phyloP scores from a whole-genome alignment of 2,329 filamentous ascomycete species.

The Bipolaris oryzae region DNA sequence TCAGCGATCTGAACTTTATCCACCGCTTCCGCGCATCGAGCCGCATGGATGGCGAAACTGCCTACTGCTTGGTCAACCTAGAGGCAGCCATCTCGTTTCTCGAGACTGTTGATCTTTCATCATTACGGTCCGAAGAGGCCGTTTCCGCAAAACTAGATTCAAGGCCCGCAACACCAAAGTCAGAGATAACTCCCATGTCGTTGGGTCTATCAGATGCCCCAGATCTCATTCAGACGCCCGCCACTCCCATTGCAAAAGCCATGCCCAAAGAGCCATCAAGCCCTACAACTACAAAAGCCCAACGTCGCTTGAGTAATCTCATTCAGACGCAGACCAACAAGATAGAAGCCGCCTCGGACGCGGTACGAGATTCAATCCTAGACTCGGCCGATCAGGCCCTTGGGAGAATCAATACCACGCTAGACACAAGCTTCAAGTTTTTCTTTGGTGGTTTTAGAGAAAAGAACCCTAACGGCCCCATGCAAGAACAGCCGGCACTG shows the following conservation, averaged over 20 bases:
- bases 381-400: constrained; percentile 89
- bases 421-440: constrained; percentile 93
- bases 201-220: constrained; percentile 47
- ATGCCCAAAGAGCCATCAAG: constrained; percentile 35
- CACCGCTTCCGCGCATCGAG: constrained; percentile 85
- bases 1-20: constrained; percentile 95
- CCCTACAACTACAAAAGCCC: constrained; percentile 60
- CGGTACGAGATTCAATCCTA: constrained; percentile 68
- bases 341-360: constrained; percentile 81
- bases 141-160: constrained; percentile 58
- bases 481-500: constrained; percentile 57
- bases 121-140: constrained; percentile 80
- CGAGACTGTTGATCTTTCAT: constrained; percentile 92
- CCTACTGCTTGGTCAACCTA: constrained; percentile 94
- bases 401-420: constrained; percentile 87
- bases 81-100: constrained; percentile 94
- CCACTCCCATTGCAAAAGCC: constrained; percentile 39
- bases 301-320: constrained; percentile 80
- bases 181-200: constrained; percentile 49
- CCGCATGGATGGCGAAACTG: constrained; percentile 90
- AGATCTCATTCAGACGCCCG: constrained; percentile 48
- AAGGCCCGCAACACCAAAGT: constrained; percentile 55
- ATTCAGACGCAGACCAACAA: constrained; percentile 84
- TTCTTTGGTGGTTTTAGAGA: constrained; percentile 87
- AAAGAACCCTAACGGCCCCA: constrained; percentile 50